Percentiles rank a stretch among this genome's conserved stretches.
These are phyloP conservation scores for Hibiscus tridactylites DNA, from an alignment of 345 rosid genomes.

Conservation along the genomic window DNA sequence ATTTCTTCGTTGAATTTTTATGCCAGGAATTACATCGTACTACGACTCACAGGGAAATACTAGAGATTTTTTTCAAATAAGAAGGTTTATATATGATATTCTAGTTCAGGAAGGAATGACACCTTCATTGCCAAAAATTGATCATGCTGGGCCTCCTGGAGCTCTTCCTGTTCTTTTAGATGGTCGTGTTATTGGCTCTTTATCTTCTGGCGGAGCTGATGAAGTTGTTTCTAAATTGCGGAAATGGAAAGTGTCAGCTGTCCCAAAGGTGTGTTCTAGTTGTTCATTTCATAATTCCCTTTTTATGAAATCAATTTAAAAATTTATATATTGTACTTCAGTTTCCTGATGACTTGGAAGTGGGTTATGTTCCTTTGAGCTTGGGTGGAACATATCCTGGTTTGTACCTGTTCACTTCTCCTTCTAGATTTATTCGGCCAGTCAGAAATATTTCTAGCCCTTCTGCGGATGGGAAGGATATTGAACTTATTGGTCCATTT, in stretches of 20 bases:
- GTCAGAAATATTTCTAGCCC: conserved; percentile 57
- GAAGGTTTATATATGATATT: conserved; percentile 55
- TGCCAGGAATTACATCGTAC: conserved; percentile 75
- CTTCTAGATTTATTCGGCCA: conserved; percentile 84
- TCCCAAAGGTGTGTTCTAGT: conserved; percentile 54
- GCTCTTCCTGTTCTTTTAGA: conserved; percentile 76
- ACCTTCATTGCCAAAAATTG: conserved; percentile 72
- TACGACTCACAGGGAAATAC: conserved; percentile 67
- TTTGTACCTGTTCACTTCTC: conserved; percentile 71
- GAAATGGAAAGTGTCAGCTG: conserved; percentile 68
- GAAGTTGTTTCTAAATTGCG: conserved; percentile 69
- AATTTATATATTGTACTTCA: conserved; percentile 21
- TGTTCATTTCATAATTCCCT: not conserved
- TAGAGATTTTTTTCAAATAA: conserved; percentile 62
- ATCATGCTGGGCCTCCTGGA: conserved; percentile 76
- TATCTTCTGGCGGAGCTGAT: conserved; percentile 47
- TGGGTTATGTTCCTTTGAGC: conserved; percentile 89
- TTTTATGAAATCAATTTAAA: not conserved
- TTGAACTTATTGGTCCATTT: conserved; percentile 90
- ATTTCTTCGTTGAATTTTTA: not conserved
- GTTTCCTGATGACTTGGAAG: conserved; percentile 93
- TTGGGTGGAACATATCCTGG: conserved; percentile 93
- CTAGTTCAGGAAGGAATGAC: conserved; percentile 76
- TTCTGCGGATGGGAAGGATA: conserved; percentile 29
- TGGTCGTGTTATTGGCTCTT: conserved; percentile 77